Evolutionary conservation across 2,329 filamentous ascomycete species (phyloP).

Genomic region (Xylaria sp.): DNA sequence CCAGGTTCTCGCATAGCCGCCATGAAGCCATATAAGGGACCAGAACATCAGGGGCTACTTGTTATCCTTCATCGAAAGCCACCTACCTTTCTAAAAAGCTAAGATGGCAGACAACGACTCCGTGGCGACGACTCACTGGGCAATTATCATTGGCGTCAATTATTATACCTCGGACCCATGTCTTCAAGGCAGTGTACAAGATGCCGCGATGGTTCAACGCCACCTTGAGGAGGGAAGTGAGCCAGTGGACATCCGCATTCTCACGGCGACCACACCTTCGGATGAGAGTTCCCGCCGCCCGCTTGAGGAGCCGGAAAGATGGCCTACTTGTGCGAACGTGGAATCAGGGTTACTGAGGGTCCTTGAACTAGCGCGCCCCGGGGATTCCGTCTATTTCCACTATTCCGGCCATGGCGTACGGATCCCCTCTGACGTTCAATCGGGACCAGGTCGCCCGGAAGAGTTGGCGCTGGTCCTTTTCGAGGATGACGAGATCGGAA

Average conservation of each 20-base stretch:
- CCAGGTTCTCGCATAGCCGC: too few relatives aligned
- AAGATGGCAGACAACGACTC: neutral
- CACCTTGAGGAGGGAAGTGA: neutral
- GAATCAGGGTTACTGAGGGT: neutral
- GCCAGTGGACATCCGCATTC: neutral
- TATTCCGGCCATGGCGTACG: conserved; percentile 12
- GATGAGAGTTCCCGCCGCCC: neutral
- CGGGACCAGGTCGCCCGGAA: neutral
- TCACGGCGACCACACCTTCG: conserved; percentile 1
- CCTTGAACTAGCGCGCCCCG: neutral
- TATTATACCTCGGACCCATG: conserved; percentile 1
- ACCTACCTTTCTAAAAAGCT: too few relatives aligned
- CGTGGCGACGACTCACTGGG: neutral
- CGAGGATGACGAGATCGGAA: neutral
- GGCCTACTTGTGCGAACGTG: conserved; percentile 3
- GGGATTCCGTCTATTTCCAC: conserved; percentile 15
- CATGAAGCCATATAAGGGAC: too few relatives aligned
- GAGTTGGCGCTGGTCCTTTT: conserved; percentile 2
- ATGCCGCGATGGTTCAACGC: neutral
- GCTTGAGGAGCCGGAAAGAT: neutral
- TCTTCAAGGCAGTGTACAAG: conserved; percentile 2
- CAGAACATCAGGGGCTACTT: too few relatives aligned
- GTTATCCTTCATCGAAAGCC: too few relatives aligned
- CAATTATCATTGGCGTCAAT: conserved; percentile 4
- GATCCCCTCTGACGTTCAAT: neutral